These are phyloP conservation scores for Aspergillus pseudoviridinutans DNA, from an alignment of 2,329 filamentous ascomycete genomes.

Conservation along the genomic window DNA sequence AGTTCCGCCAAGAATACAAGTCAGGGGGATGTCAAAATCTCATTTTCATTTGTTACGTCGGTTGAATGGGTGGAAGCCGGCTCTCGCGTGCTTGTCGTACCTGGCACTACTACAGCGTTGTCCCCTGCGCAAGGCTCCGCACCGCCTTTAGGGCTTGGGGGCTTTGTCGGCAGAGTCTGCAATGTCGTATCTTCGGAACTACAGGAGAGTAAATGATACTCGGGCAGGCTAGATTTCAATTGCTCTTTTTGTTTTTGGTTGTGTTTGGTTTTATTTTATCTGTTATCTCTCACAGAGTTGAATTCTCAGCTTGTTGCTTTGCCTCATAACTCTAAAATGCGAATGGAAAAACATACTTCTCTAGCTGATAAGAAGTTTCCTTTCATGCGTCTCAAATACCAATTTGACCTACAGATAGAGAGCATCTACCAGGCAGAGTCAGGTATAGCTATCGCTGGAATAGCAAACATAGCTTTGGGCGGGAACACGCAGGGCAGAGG, in stretches of 20 bases:
- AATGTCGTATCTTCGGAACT: constrained; percentile 48
- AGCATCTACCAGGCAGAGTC: too few relatives aligned
- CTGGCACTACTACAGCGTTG: constrained; percentile 49
- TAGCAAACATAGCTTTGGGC: too few relatives aligned
- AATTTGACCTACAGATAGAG: too few relatives aligned
- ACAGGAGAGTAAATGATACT: not conserved
- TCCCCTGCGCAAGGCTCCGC: constrained; percentile 46
- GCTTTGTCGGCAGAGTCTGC: constrained; percentile 53
- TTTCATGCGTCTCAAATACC: too few relatives aligned
- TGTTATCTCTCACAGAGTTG: not conserved
- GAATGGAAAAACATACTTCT: too few relatives aligned
- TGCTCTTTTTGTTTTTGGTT: not conserved
- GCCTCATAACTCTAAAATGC: not conserved
- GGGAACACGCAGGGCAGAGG: too few relatives aligned
- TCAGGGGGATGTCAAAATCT: constrained; percentile 41
- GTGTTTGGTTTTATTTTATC: not conserved
- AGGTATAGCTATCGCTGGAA: too few relatives aligned
- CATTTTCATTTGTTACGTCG: constrained; percentile 55
- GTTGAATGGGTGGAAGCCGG: constrained; percentile 56
- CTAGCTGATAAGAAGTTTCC: too few relatives aligned
- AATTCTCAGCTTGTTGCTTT: not conserved
- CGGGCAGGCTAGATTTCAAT: not conserved
- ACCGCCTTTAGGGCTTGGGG: constrained; percentile 53
- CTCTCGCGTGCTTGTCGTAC: constrained; percentile 58
- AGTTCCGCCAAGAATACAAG: constrained; percentile 15